Evolutionary conservation across 305 asterid species (phyloP).

Genomic region (Fraxinus floribunda): DNA sequence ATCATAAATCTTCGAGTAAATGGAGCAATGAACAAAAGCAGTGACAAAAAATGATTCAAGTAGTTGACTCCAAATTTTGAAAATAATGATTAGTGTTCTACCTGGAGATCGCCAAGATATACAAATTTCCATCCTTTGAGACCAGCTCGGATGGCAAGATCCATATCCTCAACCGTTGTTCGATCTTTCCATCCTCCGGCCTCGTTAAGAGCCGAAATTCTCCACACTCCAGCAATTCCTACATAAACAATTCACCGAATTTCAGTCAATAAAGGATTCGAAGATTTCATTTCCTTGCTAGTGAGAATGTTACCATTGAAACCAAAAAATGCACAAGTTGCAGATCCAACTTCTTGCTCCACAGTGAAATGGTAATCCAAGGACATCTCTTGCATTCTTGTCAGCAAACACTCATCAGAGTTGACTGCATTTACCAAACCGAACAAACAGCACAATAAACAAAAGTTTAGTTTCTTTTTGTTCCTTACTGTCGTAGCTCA

Average conservation of each 20-base stretch:
- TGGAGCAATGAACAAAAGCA: background rate
- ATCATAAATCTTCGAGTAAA: background rate
- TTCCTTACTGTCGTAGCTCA: background rate
- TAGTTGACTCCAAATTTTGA: background rate
- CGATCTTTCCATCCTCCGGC: slow-evolving; percentile 50
- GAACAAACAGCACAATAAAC: background rate
- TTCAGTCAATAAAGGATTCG: background rate
- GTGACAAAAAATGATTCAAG: background rate
- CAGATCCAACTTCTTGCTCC: background rate
- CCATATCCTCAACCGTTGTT: slow-evolving; percentile 58
- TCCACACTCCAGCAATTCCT: background rate
- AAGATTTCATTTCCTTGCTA: background rate
- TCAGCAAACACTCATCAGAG: background rate
- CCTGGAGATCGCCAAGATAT: slow-evolving; percentile 41
- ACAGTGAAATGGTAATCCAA: background rate
- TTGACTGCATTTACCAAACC: background rate
- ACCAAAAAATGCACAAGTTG: background rate
- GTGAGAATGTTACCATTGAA: background rate
- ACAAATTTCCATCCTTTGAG: slow-evolving; percentile 56
- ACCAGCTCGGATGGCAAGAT: slow-evolving; percentile 50
- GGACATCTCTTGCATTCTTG: background rate
- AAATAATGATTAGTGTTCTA: background rate
- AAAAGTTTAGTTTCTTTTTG: background rate
- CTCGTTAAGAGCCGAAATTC: background rate
- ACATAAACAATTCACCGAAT: background rate